These are phyloP conservation scores for Piromyces sp. DNA, from an alignment of 192 early-diverging fungal species.

Conservation along the genomic window DNA sequence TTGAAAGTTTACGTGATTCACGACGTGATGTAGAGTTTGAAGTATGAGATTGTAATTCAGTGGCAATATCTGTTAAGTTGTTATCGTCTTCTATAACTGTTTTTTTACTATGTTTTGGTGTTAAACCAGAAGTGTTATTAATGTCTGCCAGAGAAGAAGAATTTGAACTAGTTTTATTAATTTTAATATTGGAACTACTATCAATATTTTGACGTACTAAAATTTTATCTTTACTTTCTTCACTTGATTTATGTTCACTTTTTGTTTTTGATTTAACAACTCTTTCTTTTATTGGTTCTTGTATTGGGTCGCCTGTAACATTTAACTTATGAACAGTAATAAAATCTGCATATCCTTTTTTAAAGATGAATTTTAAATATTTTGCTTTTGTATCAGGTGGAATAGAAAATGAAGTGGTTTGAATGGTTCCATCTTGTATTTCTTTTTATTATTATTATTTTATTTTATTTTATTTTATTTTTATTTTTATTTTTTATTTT, in stretches of 20 bases:
- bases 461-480: too few species aligned
- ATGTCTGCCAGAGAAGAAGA: not conserved
- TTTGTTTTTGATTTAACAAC: not conserved
- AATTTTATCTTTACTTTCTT: not conserved
- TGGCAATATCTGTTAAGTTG: not conserved
- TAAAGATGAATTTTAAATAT: not conserved
- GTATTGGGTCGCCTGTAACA: not conserved
- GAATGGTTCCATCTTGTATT: not conserved
- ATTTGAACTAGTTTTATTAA: not conserved
- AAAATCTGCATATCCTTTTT: not conserved
- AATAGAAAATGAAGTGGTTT: not conserved
- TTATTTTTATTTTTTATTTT: too few species aligned
- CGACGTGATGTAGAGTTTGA: not conserved
- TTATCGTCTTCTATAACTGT: not conserved
- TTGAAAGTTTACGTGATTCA: not conserved
- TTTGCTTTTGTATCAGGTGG: not conserved
- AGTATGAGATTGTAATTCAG: not conserved
- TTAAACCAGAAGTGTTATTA: not conserved
- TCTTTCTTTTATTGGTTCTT: not conserved
- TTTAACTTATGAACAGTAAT: not conserved
- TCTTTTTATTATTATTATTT: not conserved
- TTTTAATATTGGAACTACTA: not conserved
- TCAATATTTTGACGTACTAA: not conserved
- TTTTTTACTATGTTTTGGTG: not conserved
- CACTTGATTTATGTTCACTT: not conserved